Conservation (phyloP, 371 early-diverging fungal species). For the Basidiobolus meristosporus region DNA sequence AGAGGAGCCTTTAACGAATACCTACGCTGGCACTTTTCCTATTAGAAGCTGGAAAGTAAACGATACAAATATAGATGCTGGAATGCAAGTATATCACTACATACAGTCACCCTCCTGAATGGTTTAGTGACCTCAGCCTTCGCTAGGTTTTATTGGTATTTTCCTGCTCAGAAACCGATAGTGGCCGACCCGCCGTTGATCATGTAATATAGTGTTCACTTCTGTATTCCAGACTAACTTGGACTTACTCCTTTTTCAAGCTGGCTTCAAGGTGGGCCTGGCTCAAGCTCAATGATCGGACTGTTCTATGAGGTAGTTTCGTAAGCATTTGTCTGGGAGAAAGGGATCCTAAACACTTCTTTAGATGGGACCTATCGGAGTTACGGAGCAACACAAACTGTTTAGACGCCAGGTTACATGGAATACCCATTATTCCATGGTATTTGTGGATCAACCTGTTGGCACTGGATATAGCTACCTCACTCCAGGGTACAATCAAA, state of each 20-base stretch:
- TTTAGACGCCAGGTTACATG: slow-evolving; percentile 13
- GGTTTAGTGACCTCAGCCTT: slow-evolving; percentile 1
- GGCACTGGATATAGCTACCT: slow-evolving; percentile 31
- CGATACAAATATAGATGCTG: slow-evolving; percentile 12
- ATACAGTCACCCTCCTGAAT: slow-evolving; percentile 11
- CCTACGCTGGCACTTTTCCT: slow-evolving; percentile 31
- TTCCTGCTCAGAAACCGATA: slow-evolving; percentile 28
- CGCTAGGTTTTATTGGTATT: slow-evolving; percentile 40
- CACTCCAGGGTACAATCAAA: slow-evolving; percentile 4
- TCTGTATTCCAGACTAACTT: neutral
- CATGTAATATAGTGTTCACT: slow-evolving; percentile 8
- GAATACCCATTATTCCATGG: slow-evolving; percentile 22
- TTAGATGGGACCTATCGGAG: slow-evolving; percentile 23
- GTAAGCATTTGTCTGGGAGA: neutral
- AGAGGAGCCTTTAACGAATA: slow-evolving; percentile 20
- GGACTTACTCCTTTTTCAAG: slow-evolving; percentile 5
- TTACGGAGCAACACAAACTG: slow-evolving; percentile 12
- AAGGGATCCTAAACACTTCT: neutral
- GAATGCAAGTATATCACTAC: slow-evolving; percentile 10
- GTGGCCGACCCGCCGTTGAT: slow-evolving; percentile 20
- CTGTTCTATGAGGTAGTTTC: slow-evolving; percentile 18
- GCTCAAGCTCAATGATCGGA: slow-evolving; percentile 34
- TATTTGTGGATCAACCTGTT: slow-evolving; percentile 46
- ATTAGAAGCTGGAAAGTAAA: slow-evolving; percentile 17
- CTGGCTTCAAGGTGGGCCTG: slow-evolving; percentile 46